These are phyloP conservation scores for Wickerhamiella hasegawae DNA, from an alignment of 805 yeast genomes.

Conservation along the genomic window DNA sequence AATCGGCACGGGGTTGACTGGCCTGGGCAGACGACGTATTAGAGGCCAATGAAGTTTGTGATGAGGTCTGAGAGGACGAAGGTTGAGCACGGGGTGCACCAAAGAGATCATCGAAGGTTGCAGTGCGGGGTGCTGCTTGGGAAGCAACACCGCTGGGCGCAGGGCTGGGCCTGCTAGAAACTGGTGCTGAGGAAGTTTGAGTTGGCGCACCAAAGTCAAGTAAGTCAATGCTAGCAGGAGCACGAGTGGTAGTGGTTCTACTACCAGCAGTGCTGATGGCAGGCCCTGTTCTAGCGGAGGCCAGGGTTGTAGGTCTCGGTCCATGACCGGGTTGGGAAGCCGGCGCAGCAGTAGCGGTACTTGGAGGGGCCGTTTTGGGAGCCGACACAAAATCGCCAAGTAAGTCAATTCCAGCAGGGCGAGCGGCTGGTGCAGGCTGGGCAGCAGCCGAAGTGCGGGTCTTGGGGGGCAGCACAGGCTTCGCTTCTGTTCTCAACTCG, in stretches of 20 bases:
- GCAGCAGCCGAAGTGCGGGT: neutral
- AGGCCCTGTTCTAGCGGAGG: neutral
- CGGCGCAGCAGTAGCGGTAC: neutral
- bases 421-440: neutral
- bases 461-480: neutral
- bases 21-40: constrained; percentile 8
- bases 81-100: neutral
- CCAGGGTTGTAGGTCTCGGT: too few species aligned
- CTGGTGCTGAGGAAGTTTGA: neutral
- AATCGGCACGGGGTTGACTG: constrained; percentile 46
- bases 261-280: neutral
- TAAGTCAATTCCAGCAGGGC: neutral
- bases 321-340: too few species aligned
- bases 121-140: neutral
- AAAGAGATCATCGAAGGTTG: neutral
- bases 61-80: neutral
- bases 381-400: neutral
- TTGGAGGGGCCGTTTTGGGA: neutral
- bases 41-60: neutral
- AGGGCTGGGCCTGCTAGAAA: neutral
- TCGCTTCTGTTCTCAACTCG: neutral
- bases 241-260: neutral
- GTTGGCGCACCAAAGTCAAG: neutral
- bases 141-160: neutral
- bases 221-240: neutral